Base-by-base conservation (phyloP, 2,329 filamentous ascomycete genomes). In the Sclerotinia trifoliorum region DNA sequence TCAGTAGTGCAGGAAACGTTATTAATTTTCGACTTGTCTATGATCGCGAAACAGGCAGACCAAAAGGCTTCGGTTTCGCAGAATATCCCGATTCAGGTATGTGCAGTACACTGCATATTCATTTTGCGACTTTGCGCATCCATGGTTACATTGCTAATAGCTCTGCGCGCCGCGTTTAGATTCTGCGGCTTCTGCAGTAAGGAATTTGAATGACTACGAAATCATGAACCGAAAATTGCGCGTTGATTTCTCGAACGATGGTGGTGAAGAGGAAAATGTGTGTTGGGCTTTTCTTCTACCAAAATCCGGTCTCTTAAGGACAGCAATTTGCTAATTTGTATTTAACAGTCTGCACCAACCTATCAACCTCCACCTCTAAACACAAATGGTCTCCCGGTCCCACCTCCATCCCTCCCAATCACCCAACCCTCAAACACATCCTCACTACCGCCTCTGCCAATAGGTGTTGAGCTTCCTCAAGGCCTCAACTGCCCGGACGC, bases 21-120 rank as follows among this genome's bases (percentile, higher is more conserved):
- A 84, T 96, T 69, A 94, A 91, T 78, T 98, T 98, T 79, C 88
- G 94, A 65, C 85, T 98, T 61, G 94, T 98, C 72, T 96, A 97
- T 80, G 96, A 98, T 81, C 91, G 93, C 65, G 94, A 98, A 77
- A 97, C 94, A 3, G 94, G 94, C 54, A 89, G 93, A 68, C 94
- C 95, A 0, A 98, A 97, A 80, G 95, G 95, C 24, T 99, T 97
- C 78, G 95, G 95, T 48, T 99, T 98, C 76, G 92, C 94, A 76
- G 94, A 98, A 78, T 99, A 96, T 77, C 91, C 93, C 67, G 95
- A 98, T 77, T 89, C 92, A 69, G 94, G 96, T 86, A 85, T 46
- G 65, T 67, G 58, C 52, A 48, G 39, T 63, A 55, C 48, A 35
- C 51, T n/a, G 48, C 35, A 56, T 63, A 6, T 61, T 32, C 52